phyloP scores from a whole-genome alignment of 306 rosid genomes.

The Ammopiptanthus mongolicus region DNA sequence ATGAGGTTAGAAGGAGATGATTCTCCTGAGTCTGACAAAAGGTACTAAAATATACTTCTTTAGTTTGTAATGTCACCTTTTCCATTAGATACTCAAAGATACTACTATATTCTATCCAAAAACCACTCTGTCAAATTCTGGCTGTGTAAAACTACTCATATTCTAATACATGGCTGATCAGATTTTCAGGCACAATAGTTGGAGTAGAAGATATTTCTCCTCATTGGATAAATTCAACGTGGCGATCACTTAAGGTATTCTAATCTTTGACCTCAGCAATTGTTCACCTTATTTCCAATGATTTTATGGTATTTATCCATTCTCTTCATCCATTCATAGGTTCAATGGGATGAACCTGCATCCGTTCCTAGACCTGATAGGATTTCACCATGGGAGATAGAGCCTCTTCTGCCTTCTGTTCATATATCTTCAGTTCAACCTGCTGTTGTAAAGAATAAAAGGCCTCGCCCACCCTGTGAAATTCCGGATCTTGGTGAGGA shows the following conservation, averaged over 20 bases:
- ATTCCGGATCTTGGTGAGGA: conserved; percentile 48
- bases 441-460: conserved; percentile 49
- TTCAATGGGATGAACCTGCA: conserved; percentile 95
- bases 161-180: conserved; percentile 32
- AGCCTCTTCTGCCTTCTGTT: conserved; percentile 58
- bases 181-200: conserved; percentile 86
- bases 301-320: not conserved
- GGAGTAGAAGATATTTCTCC: conserved; percentile 76
- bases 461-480: conserved; percentile 74
- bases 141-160: not conserved
- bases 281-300: not conserved
- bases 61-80: conserved; percentile 4
- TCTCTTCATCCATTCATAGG: conserved; percentile 43
- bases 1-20: conserved; percentile 95
- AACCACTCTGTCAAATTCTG: not conserved
- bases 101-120: not conserved
- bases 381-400: conserved; percentile 95
- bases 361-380: conserved; percentile 77
- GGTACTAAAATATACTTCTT: conserved; percentile 39
- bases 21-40: conserved; percentile 80
- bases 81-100: not conserved
- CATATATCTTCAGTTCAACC: conserved; percentile 47
- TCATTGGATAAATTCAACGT: conserved; percentile 67
- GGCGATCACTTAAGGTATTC: conserved; percentile 86
- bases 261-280: conserved; percentile 1